phyloP scores from a whole-genome alignment of 768 basidiomycete genomes.

The Pilatotrama ljubarskyi region DNA sequence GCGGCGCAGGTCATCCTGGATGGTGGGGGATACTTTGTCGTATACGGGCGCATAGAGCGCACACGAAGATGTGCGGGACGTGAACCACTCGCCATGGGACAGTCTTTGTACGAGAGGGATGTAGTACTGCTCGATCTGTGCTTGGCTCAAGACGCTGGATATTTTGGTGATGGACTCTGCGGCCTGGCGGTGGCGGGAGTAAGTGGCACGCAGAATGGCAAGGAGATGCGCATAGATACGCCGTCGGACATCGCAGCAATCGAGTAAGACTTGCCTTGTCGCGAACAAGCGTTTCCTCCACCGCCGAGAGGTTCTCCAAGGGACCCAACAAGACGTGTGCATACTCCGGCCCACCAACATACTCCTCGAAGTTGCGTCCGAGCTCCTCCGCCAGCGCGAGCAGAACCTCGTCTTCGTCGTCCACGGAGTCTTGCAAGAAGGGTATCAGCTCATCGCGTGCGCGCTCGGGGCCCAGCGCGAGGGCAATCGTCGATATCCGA shows the following conservation, averaged over 20 bases:
- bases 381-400: conserved; percentile 95
- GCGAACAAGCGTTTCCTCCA: conserved; percentile 96
- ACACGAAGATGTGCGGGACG: conserved; percentile 93
- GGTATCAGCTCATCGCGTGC: conserved; percentile 94
- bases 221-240: background rate
- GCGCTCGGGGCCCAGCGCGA: conserved; percentile 93
- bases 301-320: conserved; percentile 91
- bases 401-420: conserved; percentile 98
- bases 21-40: conserved; percentile 63
- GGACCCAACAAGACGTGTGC: conserved; percentile 90
- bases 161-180: conserved; percentile 95
- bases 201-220: background rate
- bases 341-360: conserved; percentile 85
- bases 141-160: conserved; percentile 69
- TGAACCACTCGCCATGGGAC: conserved; percentile 97
- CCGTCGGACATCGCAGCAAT: background rate
- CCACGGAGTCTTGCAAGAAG: conserved; percentile 98
- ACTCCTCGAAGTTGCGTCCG: conserved; percentile 89
- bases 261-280: conserved; percentile 73
- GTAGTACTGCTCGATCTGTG: conserved; percentile 86
- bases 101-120: conserved; percentile 89
- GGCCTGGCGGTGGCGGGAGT: conserved; percentile 54
- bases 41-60: conserved; percentile 93
- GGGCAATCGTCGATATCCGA: conserved; percentile 95
- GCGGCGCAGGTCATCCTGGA: conserved; percentile 88